Conservation (phyloP, 371 early-diverging fungal species). For the Entomophthora muscae region DNA sequence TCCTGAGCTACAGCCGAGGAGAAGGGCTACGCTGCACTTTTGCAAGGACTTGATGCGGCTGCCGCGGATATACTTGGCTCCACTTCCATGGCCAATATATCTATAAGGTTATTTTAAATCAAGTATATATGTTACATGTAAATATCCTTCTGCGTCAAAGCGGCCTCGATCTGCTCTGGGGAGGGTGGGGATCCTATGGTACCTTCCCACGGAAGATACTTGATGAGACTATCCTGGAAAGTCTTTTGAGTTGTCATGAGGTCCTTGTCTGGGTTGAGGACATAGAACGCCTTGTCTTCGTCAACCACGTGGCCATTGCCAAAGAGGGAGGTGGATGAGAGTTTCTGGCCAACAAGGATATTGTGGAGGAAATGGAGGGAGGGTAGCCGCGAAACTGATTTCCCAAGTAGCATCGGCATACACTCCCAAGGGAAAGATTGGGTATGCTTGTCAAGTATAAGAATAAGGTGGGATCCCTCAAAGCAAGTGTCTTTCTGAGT, state of each 20-base stretch:
- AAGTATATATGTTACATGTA: conserved; percentile 38
- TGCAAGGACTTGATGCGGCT: conserved; percentile 38
- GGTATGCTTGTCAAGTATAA: conserved; percentile 63
- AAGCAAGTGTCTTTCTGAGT: not conserved
- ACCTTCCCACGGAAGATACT: conserved; percentile 50
- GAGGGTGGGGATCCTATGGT: conserved; percentile 44
- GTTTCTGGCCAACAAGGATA: conserved; percentile 21
- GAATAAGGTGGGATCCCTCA: conserved; percentile 3
- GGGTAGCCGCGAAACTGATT: conserved; percentile 62
- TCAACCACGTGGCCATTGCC: conserved; percentile 26
- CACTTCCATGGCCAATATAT: conserved; percentile 97
- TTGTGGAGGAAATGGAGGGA: conserved; percentile 55
- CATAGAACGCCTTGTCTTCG: conserved; percentile 37
- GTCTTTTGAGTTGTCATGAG: conserved; percentile 56
- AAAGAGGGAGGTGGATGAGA: not conserved
- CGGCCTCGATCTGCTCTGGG: conserved; percentile 36
- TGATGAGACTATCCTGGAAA: conserved; percentile 38
- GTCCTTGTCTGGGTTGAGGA: conserved; percentile 82
- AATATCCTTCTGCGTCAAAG: conserved; percentile 34
- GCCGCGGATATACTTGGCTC: conserved; percentile 65
- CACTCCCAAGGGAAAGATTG: conserved; percentile 79
- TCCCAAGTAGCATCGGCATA: conserved; percentile 41
- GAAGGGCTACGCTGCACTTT: conserved; percentile 49
- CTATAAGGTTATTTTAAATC: conserved; percentile 15
- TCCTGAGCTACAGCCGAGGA: conserved; percentile 90